Percentiles rank a stretch among this genome's conserved stretches.
Conservation (phyloP, 306 rosid species). For the Castanea crenata region DNA sequence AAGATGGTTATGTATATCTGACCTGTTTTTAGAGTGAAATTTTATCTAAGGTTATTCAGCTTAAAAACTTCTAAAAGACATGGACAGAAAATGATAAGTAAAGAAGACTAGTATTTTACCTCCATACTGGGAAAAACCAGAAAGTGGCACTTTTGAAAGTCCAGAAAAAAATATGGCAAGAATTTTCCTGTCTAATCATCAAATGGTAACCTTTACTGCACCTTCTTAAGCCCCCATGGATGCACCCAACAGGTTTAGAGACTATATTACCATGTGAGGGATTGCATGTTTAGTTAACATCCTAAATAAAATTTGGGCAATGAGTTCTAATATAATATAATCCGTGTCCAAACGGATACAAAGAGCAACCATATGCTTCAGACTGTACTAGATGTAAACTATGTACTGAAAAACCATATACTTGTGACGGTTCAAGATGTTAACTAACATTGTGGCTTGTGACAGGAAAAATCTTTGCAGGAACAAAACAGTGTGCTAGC, state of each 20-base stretch:
- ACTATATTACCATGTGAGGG: background rate
- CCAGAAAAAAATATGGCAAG: too few relatives aligned
- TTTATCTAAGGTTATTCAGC: too few relatives aligned
- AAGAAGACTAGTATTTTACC: too few relatives aligned
- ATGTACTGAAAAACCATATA: background rate
- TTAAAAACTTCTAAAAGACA: too few relatives aligned
- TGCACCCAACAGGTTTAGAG: background rate
- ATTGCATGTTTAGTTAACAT: background rate
- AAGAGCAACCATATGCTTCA: background rate
- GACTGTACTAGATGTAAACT: background rate
- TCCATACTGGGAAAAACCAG: too few relatives aligned
- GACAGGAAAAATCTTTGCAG: slow-evolving; percentile 69
- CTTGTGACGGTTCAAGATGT: background rate
- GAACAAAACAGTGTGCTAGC: slow-evolving; percentile 58
- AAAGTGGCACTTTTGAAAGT: too few relatives aligned
- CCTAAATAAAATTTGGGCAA: background rate
- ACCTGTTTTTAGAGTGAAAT: background rate
- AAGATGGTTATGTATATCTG: background rate
- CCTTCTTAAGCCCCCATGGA: too few relatives aligned
- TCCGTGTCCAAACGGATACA: too few relatives aligned
- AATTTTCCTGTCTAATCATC: too few relatives aligned
- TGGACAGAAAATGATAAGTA: too few relatives aligned
- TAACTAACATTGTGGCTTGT: slow-evolving; percentile 20
- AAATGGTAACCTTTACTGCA: too few relatives aligned
- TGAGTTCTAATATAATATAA: background rate